These are phyloP conservation scores for Colletotrichum cordylinicola DNA, from an alignment of 2,329 filamentous ascomycete species.

Conservation along the genomic window DNA sequence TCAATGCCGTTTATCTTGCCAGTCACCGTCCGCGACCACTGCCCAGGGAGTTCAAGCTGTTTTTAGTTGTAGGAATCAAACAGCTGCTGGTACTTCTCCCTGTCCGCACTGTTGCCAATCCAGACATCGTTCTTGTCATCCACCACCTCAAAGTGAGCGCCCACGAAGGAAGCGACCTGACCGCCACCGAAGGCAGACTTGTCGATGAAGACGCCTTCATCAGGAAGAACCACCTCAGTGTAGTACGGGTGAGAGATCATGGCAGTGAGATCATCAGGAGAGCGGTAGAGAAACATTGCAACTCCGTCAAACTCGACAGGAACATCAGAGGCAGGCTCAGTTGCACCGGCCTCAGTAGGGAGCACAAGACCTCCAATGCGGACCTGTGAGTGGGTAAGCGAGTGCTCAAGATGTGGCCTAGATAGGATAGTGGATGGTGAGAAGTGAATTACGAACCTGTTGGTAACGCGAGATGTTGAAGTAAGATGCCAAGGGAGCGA, in stretches of 20 bases:
- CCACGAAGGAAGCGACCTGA: constrained; percentile 32
- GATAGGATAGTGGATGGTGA: not conserved
- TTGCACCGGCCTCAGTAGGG: constrained; percentile 25
- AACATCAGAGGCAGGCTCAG: constrained; percentile 21
- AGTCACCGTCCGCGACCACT: not conserved
- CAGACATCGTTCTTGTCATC: constrained; percentile 28
- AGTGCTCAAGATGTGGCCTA: not conserved
- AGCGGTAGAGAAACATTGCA: constrained; percentile 33
- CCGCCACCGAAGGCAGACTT: constrained; percentile 30
- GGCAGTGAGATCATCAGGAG: constrained; percentile 24
- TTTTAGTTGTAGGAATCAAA: constrained; percentile 24
- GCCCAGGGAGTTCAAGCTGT: not conserved
- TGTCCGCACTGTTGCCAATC: constrained; percentile 23
- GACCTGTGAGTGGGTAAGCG: constrained; percentile 19
- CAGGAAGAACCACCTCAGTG: constrained; percentile 30
- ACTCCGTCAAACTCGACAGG: constrained; percentile 33
- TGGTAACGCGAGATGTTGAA: constrained; percentile 34
- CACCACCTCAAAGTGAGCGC: constrained; percentile 29
- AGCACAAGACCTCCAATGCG: constrained; percentile 30
- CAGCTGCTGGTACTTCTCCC: constrained; percentile 26
- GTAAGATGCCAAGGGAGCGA: constrained; percentile 29
- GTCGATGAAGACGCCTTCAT: constrained; percentile 34
- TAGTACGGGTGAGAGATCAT: constrained; percentile 36
- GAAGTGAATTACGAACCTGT: constrained; percentile 25
- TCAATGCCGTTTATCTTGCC: not conserved